Base-by-base conservation (phyloP, 192 early-diverging fungal genomes). In the Thoreauomyces humboldtii region DNA sequence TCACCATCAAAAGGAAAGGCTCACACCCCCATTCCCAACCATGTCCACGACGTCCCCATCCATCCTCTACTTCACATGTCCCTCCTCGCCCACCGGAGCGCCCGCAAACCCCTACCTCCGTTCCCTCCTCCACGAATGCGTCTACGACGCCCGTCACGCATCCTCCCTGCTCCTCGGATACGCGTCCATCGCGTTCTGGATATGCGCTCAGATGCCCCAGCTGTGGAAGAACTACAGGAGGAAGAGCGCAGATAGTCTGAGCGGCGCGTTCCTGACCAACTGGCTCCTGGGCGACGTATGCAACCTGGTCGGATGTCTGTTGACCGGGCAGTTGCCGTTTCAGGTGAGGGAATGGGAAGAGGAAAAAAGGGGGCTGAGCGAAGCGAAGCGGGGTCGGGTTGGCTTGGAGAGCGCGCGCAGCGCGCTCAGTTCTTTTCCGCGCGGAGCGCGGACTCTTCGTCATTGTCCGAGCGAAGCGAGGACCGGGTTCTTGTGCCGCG, bases 271-370 rank as follows among this genome's bases (percentile, higher is more conserved):
- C 54, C 43, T 89, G 31, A 50, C 75, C 34, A 88, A 78, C 60
- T 89, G 87, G 88, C 60, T 89, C 7, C 59, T 78, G 74, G 90
- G 90, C 22, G 91, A 92, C 60, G 46, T 85, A 43, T 78, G 82
- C 54, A 91, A 89, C 66, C 65, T 91, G 3, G 61, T 88, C 41
- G 91, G 89, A 12, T 85, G 87, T 24, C 41, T 91, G 19, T 61
- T 89, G 31, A 89, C 89, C 29, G 53, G 82, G 6, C 91, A 91
- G 65, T 81, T 85, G n/a, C 73, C 77, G n/a, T 92, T 92, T 60
- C 91, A 92, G 73, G 81, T 83, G 58, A 74, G 28, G n/a, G n/a
- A n/a, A n/a, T n/a, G n/a, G n/a, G n/a, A n/a, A n/a, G n/a, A n/a
- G n/a, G n/a, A n/a, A n/a, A n/a, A n/a, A n/a, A n/a, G n/a, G n/a